A percentile compares a stretch with the other conserved stretches of the same genome.
Evolutionary conservation across 108 stramenopile genomes (phyloP).

Genomic region (Nannochloropsis salina): DNA sequence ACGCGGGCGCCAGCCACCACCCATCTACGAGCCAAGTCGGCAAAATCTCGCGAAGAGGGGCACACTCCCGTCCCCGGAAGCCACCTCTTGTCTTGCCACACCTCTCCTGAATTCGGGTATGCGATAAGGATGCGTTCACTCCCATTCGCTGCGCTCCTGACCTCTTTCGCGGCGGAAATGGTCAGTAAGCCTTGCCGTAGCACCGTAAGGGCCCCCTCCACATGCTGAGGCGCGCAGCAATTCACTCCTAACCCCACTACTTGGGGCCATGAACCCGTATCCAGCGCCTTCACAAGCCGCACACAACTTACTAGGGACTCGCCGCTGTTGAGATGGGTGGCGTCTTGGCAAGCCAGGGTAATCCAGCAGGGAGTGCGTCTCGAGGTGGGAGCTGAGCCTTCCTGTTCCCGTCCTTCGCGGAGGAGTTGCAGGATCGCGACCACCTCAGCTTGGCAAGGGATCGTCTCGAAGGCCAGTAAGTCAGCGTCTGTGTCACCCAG

Average conservation of each 20-base stretch:
- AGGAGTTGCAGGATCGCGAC: slow-evolving; percentile 34
- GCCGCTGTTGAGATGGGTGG: slow-evolving; percentile 30
- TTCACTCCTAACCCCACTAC: slow-evolving; percentile 45
- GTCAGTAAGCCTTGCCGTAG: background rate
- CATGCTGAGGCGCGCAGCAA: slow-evolving; percentile 40
- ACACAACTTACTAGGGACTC: slow-evolving; percentile 36
- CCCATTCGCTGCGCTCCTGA: background rate
- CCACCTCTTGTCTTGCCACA: slow-evolving; percentile 39
- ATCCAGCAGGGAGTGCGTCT: background rate
- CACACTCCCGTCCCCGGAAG: slow-evolving; percentile 27
- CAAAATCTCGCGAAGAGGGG: slow-evolving; percentile 23
- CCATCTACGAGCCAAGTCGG: slow-evolving; percentile 37
- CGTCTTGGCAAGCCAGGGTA: slow-evolving; percentile 10
- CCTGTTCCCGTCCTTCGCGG: background rate
- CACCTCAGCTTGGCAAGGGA: slow-evolving; percentile 48
- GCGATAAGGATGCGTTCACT: slow-evolving; percentile 25
- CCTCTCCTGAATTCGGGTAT: slow-evolving; percentile 50
- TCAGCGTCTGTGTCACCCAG: slow-evolving; percentile 39
- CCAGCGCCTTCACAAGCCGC: background rate
- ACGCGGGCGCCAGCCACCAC: slow-evolving; percentile 35
- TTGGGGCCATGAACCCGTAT: background rate
- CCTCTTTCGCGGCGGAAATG: background rate
- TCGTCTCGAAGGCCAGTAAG: slow-evolving; percentile 48
- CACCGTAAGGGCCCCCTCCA: slow-evolving; percentile 26
- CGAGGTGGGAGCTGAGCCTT: too few relatives aligned